These are phyloP conservation scores for Aspergillus proliferans DNA, from an alignment of 2,329 filamentous ascomycete genomes.

Conservation along the genomic window DNA sequence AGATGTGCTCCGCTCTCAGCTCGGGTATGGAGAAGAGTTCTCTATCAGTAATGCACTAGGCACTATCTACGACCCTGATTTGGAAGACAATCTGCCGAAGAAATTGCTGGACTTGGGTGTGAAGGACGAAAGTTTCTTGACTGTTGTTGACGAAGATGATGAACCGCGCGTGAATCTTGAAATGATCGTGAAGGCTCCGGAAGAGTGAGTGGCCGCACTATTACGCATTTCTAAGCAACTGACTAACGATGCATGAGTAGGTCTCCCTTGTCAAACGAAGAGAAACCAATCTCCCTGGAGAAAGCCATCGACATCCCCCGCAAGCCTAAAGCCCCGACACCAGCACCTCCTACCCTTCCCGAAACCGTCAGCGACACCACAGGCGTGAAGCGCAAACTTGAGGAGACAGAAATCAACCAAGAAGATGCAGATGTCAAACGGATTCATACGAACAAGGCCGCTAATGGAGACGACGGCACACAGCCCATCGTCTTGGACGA, in stretches of 20 bases:
- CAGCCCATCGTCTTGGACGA: conserved; percentile 44
- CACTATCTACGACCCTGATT: conserved; percentile 82
- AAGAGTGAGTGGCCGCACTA: conserved; percentile 19
- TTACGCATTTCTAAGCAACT: not conserved
- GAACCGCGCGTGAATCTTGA: conserved; percentile 71
- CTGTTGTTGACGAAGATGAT: conserved; percentile 69
- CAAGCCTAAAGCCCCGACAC: conserved; percentile 35
- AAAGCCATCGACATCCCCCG: conserved; percentile 42
- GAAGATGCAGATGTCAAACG: conserved; percentile 39
- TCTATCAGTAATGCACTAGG: conserved; percentile 67
- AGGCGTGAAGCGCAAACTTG: conserved; percentile 34
- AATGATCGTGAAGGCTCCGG: conserved; percentile 44
- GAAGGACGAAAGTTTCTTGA: conserved; percentile 67
- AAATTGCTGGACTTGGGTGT: conserved; percentile 74
- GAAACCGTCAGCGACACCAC: not conserved
- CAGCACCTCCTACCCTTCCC: conserved; percentile 27
- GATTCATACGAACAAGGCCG: conserved; percentile 26
- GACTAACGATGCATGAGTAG: conserved; percentile 13
- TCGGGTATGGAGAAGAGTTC: conserved; percentile 77
- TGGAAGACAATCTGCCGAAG: conserved; percentile 77
- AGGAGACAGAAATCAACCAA: conserved; percentile 33
- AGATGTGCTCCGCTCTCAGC: conserved; percentile 59
- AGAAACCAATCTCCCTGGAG: conserved; percentile 37
- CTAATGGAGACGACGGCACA: conserved; percentile 36
- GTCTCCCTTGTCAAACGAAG: conserved; percentile 25